phyloP scores from a whole-genome alignment of 1,139 yeast genomes.

The Magnusiomyces paraingens region DNA sequence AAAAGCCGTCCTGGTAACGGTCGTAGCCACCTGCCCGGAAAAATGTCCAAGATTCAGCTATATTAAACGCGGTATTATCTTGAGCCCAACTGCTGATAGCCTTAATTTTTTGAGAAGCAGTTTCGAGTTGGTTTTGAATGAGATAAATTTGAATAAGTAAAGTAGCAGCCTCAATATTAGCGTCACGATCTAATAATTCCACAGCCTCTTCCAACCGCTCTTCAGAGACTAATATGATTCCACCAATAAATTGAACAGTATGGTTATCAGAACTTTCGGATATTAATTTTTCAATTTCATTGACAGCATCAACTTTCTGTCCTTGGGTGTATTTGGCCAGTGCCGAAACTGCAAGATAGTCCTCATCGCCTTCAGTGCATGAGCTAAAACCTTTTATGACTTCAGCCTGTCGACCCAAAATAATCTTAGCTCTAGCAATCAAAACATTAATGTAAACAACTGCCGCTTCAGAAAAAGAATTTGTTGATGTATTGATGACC shows the following conservation, averaged over 20 bases:
- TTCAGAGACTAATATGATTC: conserved; percentile 29
- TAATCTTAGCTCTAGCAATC: conserved; percentile 33
- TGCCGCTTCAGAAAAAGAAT: conserved; percentile 22
- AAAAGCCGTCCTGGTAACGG: conserved; percentile 54
- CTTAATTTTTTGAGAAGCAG: conserved; percentile 32
- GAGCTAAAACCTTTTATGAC: conserved; percentile 22
- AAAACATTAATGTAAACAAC: conserved; percentile 29
- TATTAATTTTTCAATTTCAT: conserved; percentile 21
- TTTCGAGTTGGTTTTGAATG: conserved; percentile 30
- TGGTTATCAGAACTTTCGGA: conserved; percentile 21
- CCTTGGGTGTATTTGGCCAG: conserved; percentile 21
- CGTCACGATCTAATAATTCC: conserved; percentile 27
- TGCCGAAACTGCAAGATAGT: conserved; percentile 19
- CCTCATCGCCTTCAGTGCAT: conserved; percentile 18
- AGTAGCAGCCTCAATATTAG: conserved; percentile 34
- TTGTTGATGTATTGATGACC: conserved; percentile 29
- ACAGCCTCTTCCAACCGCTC: conserved; percentile 33
- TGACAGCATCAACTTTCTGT: conserved; percentile 18
- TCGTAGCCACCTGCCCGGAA: conserved; percentile 53
- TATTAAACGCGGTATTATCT: conserved; percentile 61
- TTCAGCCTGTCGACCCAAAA: conserved; percentile 29
- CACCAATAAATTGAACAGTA: conserved; percentile 32
- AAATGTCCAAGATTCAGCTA: conserved; percentile 56
- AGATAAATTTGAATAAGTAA: conserved; percentile 35
- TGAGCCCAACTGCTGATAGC: conserved; percentile 46